These are phyloP conservation scores for Fusarium luffae DNA, from an alignment of 2,329 filamentous ascomycete genomes.

Conservation along the genomic window DNA sequence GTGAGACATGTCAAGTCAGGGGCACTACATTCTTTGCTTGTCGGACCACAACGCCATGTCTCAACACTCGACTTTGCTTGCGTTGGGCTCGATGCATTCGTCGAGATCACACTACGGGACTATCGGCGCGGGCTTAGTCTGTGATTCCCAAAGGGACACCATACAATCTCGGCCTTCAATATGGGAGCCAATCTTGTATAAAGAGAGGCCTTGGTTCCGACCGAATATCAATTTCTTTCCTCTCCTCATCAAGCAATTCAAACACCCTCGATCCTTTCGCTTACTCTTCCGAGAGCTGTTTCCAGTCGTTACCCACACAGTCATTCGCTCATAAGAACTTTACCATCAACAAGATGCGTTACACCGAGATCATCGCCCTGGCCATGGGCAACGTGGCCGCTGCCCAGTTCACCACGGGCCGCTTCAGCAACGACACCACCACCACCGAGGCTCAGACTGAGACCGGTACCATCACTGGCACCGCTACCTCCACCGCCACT, in stretches of 20 bases:
- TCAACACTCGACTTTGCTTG: slow-evolving; percentile 29
- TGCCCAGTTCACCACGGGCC: slow-evolving; percentile 36
- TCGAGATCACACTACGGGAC: slow-evolving; percentile 10
- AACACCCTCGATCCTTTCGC: slow-evolving; percentile 49
- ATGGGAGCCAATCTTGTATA: slow-evolving; percentile 40
- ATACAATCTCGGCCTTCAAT: slow-evolving; percentile 21
- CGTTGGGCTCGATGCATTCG: slow-evolving; percentile 33
- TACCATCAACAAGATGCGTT: slow-evolving; percentile 48
- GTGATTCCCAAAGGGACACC: slow-evolving; percentile 8
- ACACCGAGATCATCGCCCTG: slow-evolving; percentile 46
- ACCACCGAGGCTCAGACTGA: slow-evolving; percentile 3
- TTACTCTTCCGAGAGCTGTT: slow-evolving; percentile 46
- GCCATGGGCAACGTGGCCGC: slow-evolving; percentile 48
- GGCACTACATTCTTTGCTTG: slow-evolving; percentile 39
- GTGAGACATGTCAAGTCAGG: slow-evolving; percentile 43
- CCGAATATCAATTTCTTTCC: slow-evolving; percentile 21
- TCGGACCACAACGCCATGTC: slow-evolving; percentile 38
- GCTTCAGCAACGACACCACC: slow-evolving; percentile 22
- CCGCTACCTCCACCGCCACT: slow-evolving; percentile 5
- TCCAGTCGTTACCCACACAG: slow-evolving; percentile 41
- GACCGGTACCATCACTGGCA: slow-evolving; percentile 7
- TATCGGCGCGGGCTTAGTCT: slow-evolving; percentile 20
- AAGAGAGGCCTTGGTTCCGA: slow-evolving; percentile 43
- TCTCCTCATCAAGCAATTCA: slow-evolving; percentile 40
- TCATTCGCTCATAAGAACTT: slow-evolving; percentile 41